phyloP scores from a whole-genome alignment of 495 filamentous ascomycete species.

The Podospora tetraspora region DNA sequence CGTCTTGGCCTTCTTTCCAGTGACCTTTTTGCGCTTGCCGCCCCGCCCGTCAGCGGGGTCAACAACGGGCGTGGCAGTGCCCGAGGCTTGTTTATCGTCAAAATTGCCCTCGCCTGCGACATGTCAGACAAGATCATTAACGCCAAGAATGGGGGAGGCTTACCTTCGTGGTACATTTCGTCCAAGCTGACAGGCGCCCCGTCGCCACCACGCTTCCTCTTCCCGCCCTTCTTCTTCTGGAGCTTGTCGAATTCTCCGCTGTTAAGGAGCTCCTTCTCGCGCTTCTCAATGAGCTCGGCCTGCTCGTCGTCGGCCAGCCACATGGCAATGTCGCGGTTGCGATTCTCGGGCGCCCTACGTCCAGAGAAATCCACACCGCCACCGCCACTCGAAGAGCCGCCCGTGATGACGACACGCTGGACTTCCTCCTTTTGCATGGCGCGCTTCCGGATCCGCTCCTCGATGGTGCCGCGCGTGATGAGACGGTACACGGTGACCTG shows the following conservation, averaged over 20 bases:
- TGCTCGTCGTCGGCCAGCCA: constrained; percentile 96
- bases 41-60: constrained; percentile 47
- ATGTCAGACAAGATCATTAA: constrained; percentile 11
- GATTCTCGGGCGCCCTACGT: constrained; percentile 72
- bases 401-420: constrained; percentile 95
- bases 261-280: constrained; percentile 74
- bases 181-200: constrained; percentile 66
- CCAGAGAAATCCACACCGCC: constrained; percentile 85
- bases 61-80: constrained; percentile 73
- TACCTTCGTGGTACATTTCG: constrained; percentile 98
- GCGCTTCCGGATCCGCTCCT: constrained; percentile 96
- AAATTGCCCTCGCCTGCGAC: constrained; percentile 83
- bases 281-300: constrained; percentile 81
- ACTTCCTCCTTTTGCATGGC: constrained; percentile 99
- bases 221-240: constrained; percentile 59
- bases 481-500: constrained; percentile 97
- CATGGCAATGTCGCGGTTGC: constrained; percentile 92
- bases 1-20: constrained; percentile 83
- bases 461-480: constrained; percentile 94
- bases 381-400: constrained; percentile 55
- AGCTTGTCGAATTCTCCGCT: constrained; percentile 56
- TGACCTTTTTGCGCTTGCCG: constrained; percentile 45
- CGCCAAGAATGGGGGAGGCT: constrained; percentile 27
- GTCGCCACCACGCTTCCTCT: constrained; percentile 37
- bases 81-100: constrained; percentile 81